Conservation (phyloP, 805 yeast species). For the Ogataea thermomethanolica region DNA sequence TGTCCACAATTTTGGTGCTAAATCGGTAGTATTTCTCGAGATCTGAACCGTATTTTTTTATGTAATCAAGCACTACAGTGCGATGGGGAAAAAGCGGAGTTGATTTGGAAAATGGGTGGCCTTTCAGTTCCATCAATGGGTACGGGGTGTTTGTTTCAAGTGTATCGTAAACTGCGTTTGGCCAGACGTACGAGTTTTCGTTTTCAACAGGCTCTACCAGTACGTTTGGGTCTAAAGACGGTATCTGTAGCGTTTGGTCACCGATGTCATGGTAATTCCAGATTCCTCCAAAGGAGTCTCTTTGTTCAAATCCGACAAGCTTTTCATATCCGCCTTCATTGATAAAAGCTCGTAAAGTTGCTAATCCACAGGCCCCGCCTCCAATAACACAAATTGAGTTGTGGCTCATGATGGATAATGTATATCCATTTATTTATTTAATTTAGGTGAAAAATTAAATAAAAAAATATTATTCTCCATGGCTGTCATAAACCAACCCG, state of each 20-base stretch:
- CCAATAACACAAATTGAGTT: conserved; percentile 61
- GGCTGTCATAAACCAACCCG: conserved; percentile 74
- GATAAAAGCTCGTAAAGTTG: conserved; percentile 58
- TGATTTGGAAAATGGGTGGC: conserved; percentile 44
- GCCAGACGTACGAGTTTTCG: conserved; percentile 35
- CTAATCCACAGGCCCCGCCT: conserved; percentile 75
- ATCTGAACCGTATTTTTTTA: conserved; percentile 47
- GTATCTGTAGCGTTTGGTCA: conserved; percentile 20
- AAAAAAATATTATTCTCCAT: conserved; percentile 12
- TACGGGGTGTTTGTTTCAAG: conserved; percentile 70
- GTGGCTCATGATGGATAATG: not conserved
- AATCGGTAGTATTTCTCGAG: conserved; percentile 39
- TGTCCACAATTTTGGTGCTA: conserved; percentile 44
- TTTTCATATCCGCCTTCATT: conserved; percentile 45
- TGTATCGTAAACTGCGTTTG: conserved; percentile 57
- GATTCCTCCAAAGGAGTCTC: conserved; percentile 66
- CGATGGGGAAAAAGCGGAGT: conserved; percentile 55
- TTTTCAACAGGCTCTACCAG: conserved; percentile 11
- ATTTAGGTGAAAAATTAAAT: not conserved
- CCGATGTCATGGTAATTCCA: conserved; percentile 58
- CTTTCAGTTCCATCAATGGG: conserved; percentile 62
- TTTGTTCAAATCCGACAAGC: conserved; percentile 58
- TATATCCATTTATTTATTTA: not conserved
- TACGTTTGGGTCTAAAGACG: conserved; percentile 29
- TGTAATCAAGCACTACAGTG: conserved; percentile 53